Evolutionary conservation across 768 basidiomycete genomes (phyloP).

Genomic region (Agaricus subrufescens): DNA sequence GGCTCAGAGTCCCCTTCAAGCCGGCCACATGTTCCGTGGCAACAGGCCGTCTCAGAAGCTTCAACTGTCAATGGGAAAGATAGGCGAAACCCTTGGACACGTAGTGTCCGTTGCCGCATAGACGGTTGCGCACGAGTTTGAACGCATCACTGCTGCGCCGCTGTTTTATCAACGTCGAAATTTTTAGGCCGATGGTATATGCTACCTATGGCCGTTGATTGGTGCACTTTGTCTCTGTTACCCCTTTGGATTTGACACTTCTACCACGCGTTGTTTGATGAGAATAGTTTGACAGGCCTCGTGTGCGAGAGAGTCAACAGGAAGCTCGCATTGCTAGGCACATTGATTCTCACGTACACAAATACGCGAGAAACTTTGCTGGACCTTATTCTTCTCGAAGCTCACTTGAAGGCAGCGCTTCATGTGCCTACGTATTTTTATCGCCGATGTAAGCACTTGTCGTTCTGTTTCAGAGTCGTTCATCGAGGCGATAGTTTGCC

Average conservation of each 20-base stretch:
- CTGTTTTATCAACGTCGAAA: neutral
- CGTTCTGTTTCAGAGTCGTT: neutral
- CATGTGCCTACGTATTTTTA: constrained; percentile 4
- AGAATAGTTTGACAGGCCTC: constrained; percentile 10
- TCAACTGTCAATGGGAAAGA: neutral
- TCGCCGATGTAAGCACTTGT: constrained; percentile 2
- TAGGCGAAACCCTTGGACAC: neutral
- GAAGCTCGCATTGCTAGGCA: neutral
- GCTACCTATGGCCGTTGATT: neutral
- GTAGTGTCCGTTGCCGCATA: neutral
- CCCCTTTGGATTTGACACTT: neutral
- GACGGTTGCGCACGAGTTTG: neutral
- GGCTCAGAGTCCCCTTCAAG: neutral
- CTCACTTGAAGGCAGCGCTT: neutral
- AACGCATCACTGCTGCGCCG: neutral
- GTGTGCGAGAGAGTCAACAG: constrained; percentile 6
- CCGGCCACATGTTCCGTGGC: constrained; percentile 1
- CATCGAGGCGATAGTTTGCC: neutral
- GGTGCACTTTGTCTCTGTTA: neutral
- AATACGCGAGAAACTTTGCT: constrained; percentile 6
- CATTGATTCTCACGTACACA: constrained; percentile 3
- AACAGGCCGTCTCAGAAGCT: constrained; percentile 1
- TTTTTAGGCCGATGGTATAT: neutral
- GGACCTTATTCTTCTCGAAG: constrained; percentile 1
- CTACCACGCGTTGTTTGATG: neutral